Conservation (phyloP, 331 rosid species). For the Stylosanthes scabra region DNA sequence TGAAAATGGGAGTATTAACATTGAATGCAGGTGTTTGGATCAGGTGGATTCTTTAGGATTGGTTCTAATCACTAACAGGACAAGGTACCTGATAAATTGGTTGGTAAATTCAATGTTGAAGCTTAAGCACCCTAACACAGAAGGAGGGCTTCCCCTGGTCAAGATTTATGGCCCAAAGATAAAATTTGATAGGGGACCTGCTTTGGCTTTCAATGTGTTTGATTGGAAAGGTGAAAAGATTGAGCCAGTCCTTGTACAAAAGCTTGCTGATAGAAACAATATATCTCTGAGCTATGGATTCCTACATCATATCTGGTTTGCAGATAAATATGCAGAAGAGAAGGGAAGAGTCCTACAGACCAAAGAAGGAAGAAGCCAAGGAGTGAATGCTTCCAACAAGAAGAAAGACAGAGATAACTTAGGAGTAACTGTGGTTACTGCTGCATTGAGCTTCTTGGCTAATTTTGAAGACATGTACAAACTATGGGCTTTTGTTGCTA, state of each 20-base stretch:
- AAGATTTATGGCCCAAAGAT: constrained; percentile 90
- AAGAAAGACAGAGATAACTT: constrained; percentile 51
- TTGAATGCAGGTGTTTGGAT: constrained; percentile 82
- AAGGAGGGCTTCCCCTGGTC: constrained; percentile 74
- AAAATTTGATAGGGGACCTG: constrained; percentile 87
- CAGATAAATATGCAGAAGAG: constrained; percentile 77
- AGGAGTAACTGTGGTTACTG: constrained; percentile 90
- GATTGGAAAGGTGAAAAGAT: constrained; percentile 96
- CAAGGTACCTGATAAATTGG: constrained; percentile 93
- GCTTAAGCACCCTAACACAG: constrained; percentile 81
- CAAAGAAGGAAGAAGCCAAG: constrained; percentile 50
- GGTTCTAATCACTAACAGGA: constrained; percentile 60
- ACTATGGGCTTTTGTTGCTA: constrained; percentile 93
- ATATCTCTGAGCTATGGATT: constrained; percentile 91
- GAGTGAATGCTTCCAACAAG: constrained; percentile 41
- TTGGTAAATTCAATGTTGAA: constrained; percentile 80
- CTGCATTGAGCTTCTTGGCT: constrained; percentile 84
- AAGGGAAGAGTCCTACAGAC: constrained; percentile 68
- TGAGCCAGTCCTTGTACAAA: constrained; percentile 94
- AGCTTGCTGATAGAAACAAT: constrained; percentile 87
- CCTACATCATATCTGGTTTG: constrained; percentile 77
- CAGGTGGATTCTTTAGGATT: constrained; percentile 82
- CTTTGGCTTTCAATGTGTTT: constrained; percentile 88
- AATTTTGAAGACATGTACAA: constrained; percentile 80
- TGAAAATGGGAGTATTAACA: constrained; percentile 43